A percentile compares a stretch with the other conserved stretches of the same genome.
These are phyloP conservation scores for Rhododendron kiyosumense DNA, from an alignment of 148 eudicot genomes.

Conservation along the genomic window DNA sequence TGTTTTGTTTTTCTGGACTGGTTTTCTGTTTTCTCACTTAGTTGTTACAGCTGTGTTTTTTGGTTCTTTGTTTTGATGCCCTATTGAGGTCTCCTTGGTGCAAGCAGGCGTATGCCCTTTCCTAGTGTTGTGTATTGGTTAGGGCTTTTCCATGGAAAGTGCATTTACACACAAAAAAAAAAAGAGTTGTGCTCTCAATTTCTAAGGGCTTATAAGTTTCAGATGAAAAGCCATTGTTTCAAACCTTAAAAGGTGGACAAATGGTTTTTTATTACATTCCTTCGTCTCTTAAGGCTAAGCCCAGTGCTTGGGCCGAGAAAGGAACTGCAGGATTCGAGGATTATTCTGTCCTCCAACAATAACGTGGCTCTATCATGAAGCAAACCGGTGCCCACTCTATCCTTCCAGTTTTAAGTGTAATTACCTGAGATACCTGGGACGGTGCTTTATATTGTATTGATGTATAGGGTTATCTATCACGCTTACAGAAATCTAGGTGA, in stretches of 20 bases:
- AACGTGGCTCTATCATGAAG: background rate
- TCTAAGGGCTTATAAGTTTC: background rate
- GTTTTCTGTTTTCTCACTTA: background rate
- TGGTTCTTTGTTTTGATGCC: background rate
- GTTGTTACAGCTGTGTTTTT: background rate
- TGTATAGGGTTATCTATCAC: background rate
- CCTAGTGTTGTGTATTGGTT: background rate
- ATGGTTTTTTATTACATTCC: background rate
- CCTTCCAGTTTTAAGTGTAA: background rate
- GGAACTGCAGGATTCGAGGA: background rate
- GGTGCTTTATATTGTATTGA: background rate
- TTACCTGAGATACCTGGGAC: background rate
- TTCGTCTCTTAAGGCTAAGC: background rate
- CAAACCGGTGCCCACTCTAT: background rate
- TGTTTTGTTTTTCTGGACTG: background rate
- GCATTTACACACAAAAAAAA: background rate
- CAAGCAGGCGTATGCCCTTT: background rate
- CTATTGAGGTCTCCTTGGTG: background rate
- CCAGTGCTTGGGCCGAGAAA: background rate
- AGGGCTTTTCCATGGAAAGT: background rate
- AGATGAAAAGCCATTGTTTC: background rate
- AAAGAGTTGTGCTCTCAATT: background rate
- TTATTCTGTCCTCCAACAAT: background rate
- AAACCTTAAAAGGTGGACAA: background rate
- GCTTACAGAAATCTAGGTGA: background rate